These are phyloP conservation scores for Agaricus sinodeliciosus DNA, from an alignment of 768 basidiomycete species.

Conservation along the genomic window DNA sequence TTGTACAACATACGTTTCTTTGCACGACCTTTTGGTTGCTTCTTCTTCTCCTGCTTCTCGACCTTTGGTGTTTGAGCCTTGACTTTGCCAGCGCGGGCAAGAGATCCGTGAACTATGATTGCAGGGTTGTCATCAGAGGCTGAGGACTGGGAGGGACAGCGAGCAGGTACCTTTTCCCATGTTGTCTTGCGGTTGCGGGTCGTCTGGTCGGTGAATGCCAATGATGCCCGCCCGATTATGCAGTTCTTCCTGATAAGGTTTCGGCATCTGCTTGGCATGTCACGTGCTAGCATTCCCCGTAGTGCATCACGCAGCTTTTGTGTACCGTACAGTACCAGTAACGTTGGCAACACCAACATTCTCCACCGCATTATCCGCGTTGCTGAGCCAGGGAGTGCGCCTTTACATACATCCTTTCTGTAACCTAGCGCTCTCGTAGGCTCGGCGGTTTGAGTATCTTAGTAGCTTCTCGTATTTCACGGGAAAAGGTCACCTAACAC, in stretches of 20 bases:
- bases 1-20: conserved; percentile 96
- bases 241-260: conserved; percentile 33
- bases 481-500: no score
- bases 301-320: no score
- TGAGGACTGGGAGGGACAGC: conserved; percentile 12
- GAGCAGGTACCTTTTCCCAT: conserved; percentile 63
- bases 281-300: not conserved
- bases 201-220: conserved; percentile 24
- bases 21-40: conserved; percentile 93
- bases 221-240: conserved; percentile 29
- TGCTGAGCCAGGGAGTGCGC: no score
- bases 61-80: conserved; percentile 98
- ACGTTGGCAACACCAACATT: no score
- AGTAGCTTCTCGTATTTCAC: no score
- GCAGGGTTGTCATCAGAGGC: not conserved
- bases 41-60: conserved; percentile 99
- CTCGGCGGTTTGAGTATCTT: no score
- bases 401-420: no score
- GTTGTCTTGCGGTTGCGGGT: conserved; percentile 51
- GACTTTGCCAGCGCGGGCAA: conserved; percentile 99
- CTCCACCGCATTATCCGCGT: no score
- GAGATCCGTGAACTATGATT: conserved; percentile 88
- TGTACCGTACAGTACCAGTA: no score
- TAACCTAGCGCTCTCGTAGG: no score
- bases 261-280: conserved; percentile 19